Evolutionary conservation across 352 stramenopile species (phyloP), one percentile per base, ranked within the genome.

Genomic region (Phytophthora cactorum): DNA sequence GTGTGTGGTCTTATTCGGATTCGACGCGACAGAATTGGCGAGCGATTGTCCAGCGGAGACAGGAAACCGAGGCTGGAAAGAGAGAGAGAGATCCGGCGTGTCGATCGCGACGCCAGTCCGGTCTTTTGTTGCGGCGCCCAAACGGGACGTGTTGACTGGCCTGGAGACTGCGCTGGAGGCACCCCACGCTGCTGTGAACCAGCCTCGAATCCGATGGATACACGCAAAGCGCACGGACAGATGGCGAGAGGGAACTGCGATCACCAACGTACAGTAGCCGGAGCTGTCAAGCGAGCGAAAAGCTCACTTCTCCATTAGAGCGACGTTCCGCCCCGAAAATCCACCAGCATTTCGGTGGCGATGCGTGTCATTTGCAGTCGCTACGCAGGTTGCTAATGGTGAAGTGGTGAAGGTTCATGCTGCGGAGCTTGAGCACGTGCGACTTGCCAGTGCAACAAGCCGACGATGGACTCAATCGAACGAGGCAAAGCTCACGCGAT

Each of bases 331-430:
- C 47, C 63, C 39, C 31, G 31, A 56, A 70, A 70, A 70, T 70
- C 63, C 63, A 70, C 34, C 14, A 47, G 36, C 56, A 56, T 70
- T 70, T 70, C 63, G 63, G 63, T 70, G 63, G 36, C n/a, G 51
- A 22, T 36, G 34, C 8, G 4, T 32, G 43, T 46, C 29, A 17
- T 34, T 7, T 38, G 32, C 32, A 8, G 11, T 5, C 8, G 32
- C 32, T 12, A 11, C 32, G 32, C 32, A 8, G 8, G 32, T 38
- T 12, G 32, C 5, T 38, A 38, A 38, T 38, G 32, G 11, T 51
- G 52, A 60, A 52, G n/a, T 59, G 36, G 38, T n/a, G 34, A 46
- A 47, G 15, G 22, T 28, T 34, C 15, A 31, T 55, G n/a, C 9
- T 14, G 49, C 49, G 31, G 27, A 38, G 15, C 14, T 45, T 17